Conservation (phyloP, 495 filamentous ascomycete species). For the Penicillium verhagenii region DNA sequence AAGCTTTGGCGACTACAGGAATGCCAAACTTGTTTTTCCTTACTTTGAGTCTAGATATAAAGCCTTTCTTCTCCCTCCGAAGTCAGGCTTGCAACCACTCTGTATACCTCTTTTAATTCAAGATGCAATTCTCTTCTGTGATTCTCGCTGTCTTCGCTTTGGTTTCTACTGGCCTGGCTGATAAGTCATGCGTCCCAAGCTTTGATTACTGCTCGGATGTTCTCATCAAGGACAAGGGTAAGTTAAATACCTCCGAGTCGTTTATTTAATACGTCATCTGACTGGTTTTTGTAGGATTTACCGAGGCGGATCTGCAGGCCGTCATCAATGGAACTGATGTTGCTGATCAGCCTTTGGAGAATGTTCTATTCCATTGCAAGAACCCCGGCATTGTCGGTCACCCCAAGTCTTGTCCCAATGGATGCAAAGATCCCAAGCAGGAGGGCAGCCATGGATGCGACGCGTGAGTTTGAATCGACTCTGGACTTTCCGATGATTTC, state of each 20-base stretch:
- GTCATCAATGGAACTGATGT: conserved; percentile 33
- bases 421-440: conserved; percentile 28
- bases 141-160: conserved; percentile 26
- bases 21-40: conserved; percentile 12
- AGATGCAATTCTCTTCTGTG: conserved; percentile 30
- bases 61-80: not conserved
- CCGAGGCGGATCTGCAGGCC: conserved; percentile 31
- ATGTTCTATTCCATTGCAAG: conserved; percentile 40
- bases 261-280: no score
- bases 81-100: no score
- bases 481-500: no score
- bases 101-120: no score
- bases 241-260: no score
- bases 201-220: conserved; percentile 41
- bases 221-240: conserved; percentile 36
- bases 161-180: conserved; percentile 25
- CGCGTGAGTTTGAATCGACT: conserved; percentile 19
- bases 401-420: conserved; percentile 34
- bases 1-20: conserved; percentile 14
- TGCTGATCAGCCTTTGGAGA: conserved; percentile 29
- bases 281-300: conserved; percentile 36
- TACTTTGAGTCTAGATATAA: not conserved
- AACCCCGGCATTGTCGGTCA: conserved; percentile 40
- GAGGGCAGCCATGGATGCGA: conserved; percentile 39
- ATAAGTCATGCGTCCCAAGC: conserved; percentile 40